Conservation (phyloP, 2,329 filamentous ascomycete species). For the Claviceps citrina region DNA sequence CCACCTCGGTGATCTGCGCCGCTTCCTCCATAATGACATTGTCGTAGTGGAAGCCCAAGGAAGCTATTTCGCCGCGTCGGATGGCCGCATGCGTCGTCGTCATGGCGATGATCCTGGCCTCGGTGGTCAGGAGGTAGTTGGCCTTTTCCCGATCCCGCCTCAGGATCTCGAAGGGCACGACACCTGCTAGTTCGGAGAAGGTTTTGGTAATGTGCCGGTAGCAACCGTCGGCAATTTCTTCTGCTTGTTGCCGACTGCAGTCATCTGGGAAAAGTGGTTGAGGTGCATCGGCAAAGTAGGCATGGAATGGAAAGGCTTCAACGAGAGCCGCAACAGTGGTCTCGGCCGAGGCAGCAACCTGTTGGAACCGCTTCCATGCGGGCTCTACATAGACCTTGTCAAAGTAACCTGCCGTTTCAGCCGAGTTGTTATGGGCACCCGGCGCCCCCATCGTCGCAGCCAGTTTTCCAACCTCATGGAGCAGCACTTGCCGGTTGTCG, state of each 20-base stretch:
- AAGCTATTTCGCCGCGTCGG: conserved; percentile 75
- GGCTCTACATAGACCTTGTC: conserved; percentile 82
- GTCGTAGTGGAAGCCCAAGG: conserved; percentile 91
- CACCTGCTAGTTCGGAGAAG: conserved; percentile 83
- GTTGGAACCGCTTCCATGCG: conserved; percentile 72
- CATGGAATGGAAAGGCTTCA: conserved; percentile 69
- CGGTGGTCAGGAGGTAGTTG: conserved; percentile 87
- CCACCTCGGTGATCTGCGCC: conserved; percentile 92
- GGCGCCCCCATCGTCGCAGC: conserved; percentile 73
- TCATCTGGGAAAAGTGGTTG: conserved; percentile 65
- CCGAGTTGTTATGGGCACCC: conserved; percentile 89
- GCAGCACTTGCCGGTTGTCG: conserved; percentile 64
- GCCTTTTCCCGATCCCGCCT: conserved; percentile 80
- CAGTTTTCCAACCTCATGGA: conserved; percentile 73
- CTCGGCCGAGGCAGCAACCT: conserved; percentile 36
- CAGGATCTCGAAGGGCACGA: conserved; percentile 87
- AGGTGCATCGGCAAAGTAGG: conserved; percentile 75
- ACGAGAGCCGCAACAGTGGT: conserved; percentile 47
- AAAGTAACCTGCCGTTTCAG: conserved; percentile 95
- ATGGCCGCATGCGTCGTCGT: conserved; percentile 97
- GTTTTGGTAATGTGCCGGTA: conserved; percentile 79
- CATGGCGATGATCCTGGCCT: conserved; percentile 97
- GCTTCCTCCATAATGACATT: conserved; percentile 98
- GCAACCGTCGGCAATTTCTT: conserved; percentile 72
- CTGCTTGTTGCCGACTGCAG: conserved; percentile 46